These are phyloP conservation scores for Yamadazyma conglobata DNA, from an alignment of 1,139 yeast genomes.

Conservation along the genomic window DNA sequence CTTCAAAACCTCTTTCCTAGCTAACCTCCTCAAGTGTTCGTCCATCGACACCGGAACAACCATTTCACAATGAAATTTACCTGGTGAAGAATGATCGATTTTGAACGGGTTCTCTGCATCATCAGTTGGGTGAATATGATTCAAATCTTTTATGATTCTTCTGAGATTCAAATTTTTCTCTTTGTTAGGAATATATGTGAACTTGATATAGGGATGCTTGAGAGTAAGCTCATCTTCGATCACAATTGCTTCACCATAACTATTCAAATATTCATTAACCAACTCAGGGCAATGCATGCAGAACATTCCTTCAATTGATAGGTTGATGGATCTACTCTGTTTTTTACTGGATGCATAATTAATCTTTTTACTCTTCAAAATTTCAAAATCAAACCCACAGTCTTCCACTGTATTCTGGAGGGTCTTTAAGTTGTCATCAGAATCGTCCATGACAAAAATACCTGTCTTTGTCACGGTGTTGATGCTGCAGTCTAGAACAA, in stretches of 20 bases:
- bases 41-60: slow-evolving; percentile 59
- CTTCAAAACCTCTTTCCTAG: slow-evolving; percentile 45
- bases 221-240: slow-evolving; percentile 55
- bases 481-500: slow-evolving; percentile 51
- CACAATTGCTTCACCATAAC: slow-evolving; percentile 56
- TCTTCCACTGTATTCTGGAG: slow-evolving; percentile 56
- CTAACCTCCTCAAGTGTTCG: slow-evolving; percentile 54
- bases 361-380: slow-evolving; percentile 35
- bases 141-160: slow-evolving; percentile 47
- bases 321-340: slow-evolving; percentile 52
- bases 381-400: slow-evolving; percentile 61
- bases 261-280: slow-evolving; percentile 45
- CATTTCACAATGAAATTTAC: slow-evolving; percentile 49
- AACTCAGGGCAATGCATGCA: slow-evolving; percentile 67
- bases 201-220: slow-evolving; percentile 53
- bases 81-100: slow-evolving; percentile 22
- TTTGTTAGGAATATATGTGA: slow-evolving; percentile 60
- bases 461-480: slow-evolving; percentile 61
- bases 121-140: slow-evolving; percentile 36
- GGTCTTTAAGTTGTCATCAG: slow-evolving; percentile 25
- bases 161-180: slow-evolving; percentile 49
- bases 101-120: slow-evolving; percentile 19
- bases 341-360: slow-evolving; percentile 45
- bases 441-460: slow-evolving; percentile 49
- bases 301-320: slow-evolving; percentile 65